Evolutionary conservation across 1,284 basidiomycete species (phyloP).

Genomic region (Wolfiporia cocos): DNA sequence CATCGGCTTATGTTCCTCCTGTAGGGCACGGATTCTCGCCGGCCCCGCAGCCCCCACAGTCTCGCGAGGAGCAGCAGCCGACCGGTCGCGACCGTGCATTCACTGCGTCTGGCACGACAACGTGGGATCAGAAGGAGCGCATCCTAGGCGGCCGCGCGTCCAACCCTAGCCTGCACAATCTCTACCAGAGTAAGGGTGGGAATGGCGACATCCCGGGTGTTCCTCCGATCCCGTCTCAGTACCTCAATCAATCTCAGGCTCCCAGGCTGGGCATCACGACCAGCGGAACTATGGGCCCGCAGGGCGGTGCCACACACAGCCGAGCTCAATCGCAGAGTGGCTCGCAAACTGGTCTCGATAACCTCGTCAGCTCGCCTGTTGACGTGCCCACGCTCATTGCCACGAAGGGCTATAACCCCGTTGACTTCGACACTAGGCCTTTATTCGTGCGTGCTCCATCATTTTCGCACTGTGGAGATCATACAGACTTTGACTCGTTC

Average conservation of each 20-base stretch:
- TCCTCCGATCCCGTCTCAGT: slow-evolving; percentile 66
- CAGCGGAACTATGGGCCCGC: slow-evolving; percentile 11
- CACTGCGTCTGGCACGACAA: slow-evolving; percentile 32
- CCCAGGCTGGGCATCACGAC: slow-evolving; percentile 36
- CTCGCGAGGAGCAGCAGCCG: slow-evolving; percentile 20
- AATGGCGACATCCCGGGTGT: slow-evolving; percentile 50
- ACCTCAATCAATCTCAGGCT: slow-evolving; percentile 46
- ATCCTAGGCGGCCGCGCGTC: slow-evolving; percentile 49
- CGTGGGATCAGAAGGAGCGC: slow-evolving; percentile 59
- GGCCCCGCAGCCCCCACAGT: slow-evolving; percentile 19
- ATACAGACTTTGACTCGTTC: too few relatives aligned
- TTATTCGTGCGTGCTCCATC: slow-evolving; percentile 48
- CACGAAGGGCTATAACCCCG: slow-evolving; percentile 88
- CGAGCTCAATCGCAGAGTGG: slow-evolving; percentile 25
- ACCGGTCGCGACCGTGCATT: slow-evolving; percentile 33
- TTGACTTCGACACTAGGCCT: slow-evolving; percentile 79
- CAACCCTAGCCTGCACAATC: slow-evolving; percentile 62
- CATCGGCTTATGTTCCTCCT: slow-evolving; percentile 38
- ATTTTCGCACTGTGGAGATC: neutral
- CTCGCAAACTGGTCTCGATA: slow-evolving; percentile 17
- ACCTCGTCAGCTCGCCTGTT: slow-evolving; percentile 54
- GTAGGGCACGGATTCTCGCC: slow-evolving; percentile 40
- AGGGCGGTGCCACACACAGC: slow-evolving; percentile 14
- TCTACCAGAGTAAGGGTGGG: slow-evolving; percentile 40
- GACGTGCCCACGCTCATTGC: slow-evolving; percentile 86